A percentile compares a stretch with the other conserved stretches of the same genome.
Evolutionary conservation across 2,329 filamentous ascomycete genomes (phyloP).

Genomic region (Pezicula neosporulosa): DNA sequence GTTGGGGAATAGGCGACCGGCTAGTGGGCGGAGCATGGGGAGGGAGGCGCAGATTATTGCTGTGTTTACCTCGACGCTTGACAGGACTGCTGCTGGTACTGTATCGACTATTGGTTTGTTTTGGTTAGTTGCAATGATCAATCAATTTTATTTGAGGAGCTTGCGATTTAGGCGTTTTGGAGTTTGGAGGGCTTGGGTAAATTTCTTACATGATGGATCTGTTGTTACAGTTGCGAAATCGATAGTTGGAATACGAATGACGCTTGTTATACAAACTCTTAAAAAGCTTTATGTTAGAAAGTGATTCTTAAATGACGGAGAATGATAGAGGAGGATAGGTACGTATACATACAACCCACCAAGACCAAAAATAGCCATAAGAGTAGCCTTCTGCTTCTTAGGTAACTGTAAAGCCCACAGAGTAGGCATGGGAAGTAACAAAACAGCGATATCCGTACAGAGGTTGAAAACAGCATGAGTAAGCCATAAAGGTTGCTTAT

Average conservation of each 20-base stretch:
- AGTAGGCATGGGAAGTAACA: not conserved
- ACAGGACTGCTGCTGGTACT: not conserved
- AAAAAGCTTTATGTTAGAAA: not conserved
- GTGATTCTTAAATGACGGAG: not conserved
- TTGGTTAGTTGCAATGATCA: not conserved
- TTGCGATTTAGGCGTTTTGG: no score
- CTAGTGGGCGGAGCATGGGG: not conserved
- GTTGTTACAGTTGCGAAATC: not conserved
- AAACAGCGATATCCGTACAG: not conserved
- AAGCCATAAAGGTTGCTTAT: not conserved
- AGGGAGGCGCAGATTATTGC: not conserved
- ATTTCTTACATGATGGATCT: not conserved
- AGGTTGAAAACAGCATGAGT: not conserved
- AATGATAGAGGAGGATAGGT: no score
- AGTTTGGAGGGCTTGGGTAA: no score
- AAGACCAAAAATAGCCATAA: not conserved
- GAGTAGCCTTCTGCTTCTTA: not conserved
- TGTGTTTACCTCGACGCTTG: not conserved
- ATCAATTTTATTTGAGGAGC: not conserved
- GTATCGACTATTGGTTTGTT: not conserved
- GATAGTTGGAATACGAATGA: not conserved
- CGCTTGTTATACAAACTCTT: not conserved
- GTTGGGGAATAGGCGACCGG: not conserved
- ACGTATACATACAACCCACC: not conserved
- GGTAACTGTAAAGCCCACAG: not conserved